Percentiles rank a stretch among this genome's conserved stretches.
phyloP scores from a whole-genome alignment of 2,329 filamentous ascomycete genomes.

The Xylaria sp. region DNA sequence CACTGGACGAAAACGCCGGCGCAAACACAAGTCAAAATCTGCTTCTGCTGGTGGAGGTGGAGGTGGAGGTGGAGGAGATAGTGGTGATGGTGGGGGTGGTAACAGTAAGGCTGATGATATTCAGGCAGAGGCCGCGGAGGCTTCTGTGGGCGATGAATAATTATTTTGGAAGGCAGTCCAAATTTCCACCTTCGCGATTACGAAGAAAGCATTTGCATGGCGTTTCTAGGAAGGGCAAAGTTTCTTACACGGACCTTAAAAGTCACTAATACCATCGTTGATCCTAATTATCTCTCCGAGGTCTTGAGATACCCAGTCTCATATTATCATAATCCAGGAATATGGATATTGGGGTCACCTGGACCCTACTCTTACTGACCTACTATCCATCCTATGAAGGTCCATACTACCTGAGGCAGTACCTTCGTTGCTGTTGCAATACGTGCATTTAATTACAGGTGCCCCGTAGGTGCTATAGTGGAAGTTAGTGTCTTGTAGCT shows the following conservation, averaged over 20 bases:
- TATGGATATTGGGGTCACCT: background rate
- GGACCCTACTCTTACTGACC: background rate
- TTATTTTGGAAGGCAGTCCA: background rate
- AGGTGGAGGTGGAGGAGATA: background rate
- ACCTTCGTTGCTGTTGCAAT: background rate
- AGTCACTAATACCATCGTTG: conserved; percentile 25
- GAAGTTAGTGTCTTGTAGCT: background rate
- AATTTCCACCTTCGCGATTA: conserved; percentile 10
- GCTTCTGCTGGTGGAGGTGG: conserved; percentile 1
- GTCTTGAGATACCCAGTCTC: background rate
- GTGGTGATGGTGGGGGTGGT: background rate
- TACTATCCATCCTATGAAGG: background rate
- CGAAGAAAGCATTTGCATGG: conserved; percentile 34
- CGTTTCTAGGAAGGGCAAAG: conserved; percentile 31
- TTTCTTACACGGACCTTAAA: conserved; percentile 16
- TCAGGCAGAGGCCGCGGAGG: conserved; percentile 17
- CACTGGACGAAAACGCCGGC: conserved; percentile 43
- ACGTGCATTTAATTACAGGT: background rate
- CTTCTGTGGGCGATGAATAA: conserved; percentile 32
- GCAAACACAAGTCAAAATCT: conserved; percentile 44
- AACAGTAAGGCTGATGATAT: conserved; percentile 4
- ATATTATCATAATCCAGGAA: background rate
- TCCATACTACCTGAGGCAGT: background rate
- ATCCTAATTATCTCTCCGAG: conserved; percentile 1
- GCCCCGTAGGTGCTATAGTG: background rate